These are phyloP conservation scores for Podaxis carcinomalis DNA, from an alignment of 768 basidiomycete genomes.

Conservation along the genomic window DNA sequence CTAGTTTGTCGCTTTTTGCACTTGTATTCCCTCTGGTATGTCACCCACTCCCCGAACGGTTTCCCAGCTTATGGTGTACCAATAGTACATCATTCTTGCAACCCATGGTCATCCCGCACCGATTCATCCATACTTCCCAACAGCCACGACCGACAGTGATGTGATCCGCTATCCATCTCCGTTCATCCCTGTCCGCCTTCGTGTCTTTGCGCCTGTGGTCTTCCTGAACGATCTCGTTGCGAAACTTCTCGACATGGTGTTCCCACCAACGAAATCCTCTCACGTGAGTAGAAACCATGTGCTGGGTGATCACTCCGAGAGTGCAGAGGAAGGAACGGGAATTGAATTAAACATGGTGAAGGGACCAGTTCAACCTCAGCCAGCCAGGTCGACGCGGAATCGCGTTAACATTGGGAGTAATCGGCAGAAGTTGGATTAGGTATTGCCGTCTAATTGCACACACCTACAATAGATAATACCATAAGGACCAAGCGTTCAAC, in stretches of 20 bases:
- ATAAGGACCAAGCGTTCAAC: constrained; percentile 28
- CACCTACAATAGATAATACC: neutral
- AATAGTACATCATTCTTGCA: constrained; percentile 82
- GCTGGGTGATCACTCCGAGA: constrained; percentile 50
- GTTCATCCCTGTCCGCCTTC: constrained; percentile 75
- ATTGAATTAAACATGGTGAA: constrained; percentile 27
- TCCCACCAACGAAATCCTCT: constrained; percentile 25
- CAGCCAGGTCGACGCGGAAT: constrained; percentile 19
- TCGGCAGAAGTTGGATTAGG: constrained; percentile 44
- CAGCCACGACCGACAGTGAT: constrained; percentile 28
- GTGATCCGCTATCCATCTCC: constrained; percentile 65
- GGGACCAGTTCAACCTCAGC: constrained; percentile 9
- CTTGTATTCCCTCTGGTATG: constrained; percentile 75
- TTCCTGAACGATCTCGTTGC: constrained; percentile 73
- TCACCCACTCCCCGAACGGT: constrained; percentile 8
- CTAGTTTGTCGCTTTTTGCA: constrained; percentile 81
- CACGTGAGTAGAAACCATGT: constrained; percentile 23
- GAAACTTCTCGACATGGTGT: constrained; percentile 32
- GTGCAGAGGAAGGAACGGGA: constrained; percentile 53
- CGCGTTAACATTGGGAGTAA: constrained; percentile 32
- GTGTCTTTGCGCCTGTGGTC: constrained; percentile 70
- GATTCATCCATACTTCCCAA: constrained; percentile 68
- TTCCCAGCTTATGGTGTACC: neutral
- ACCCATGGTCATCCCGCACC: constrained; percentile 75
- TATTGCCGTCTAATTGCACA: neutral